These are phyloP conservation scores for Linnemannia elongata DNA, from an alignment of 192 early-diverging fungal species.

Conservation along the genomic window DNA sequence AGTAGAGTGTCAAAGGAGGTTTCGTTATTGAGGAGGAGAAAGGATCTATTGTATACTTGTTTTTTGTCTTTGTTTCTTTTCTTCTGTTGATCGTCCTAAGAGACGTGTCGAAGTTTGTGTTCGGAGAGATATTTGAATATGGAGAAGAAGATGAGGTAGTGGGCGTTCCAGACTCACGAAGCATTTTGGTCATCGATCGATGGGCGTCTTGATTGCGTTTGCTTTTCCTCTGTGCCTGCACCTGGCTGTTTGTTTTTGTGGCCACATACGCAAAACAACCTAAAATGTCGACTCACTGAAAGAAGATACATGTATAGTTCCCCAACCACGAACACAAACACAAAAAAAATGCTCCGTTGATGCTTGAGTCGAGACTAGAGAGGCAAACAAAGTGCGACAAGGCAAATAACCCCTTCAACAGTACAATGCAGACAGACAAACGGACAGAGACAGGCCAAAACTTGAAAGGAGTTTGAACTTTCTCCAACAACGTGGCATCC, in stretches of 20 bases:
- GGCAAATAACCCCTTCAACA: background rate
- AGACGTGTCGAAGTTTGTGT: background rate
- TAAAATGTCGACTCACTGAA: background rate
- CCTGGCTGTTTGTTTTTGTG: background rate
- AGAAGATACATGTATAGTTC: background rate
- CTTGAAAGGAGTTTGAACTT: constrained; percentile 11
- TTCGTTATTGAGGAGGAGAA: background rate
- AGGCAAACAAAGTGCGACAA: background rate
- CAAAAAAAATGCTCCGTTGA: constrained; percentile 6
- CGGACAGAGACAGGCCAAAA: background rate
- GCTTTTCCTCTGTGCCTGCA: background rate
- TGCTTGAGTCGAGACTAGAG: background rate
- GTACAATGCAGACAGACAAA: background rate
- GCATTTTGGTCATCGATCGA: background rate
- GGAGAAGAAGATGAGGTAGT: background rate
- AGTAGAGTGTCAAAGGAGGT: background rate
- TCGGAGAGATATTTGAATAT: background rate
- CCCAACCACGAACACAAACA: background rate
- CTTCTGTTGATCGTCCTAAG: background rate
- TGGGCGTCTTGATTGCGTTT: background rate
- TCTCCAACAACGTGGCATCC: constrained; percentile 17
- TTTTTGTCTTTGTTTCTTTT: background rate
- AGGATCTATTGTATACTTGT: background rate
- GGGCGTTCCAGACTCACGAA: background rate
- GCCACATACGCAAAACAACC: background rate